Evolutionary conservation across 2,329 filamentous ascomycete species (phyloP).

Genomic region (Fusarium floridanum): DNA sequence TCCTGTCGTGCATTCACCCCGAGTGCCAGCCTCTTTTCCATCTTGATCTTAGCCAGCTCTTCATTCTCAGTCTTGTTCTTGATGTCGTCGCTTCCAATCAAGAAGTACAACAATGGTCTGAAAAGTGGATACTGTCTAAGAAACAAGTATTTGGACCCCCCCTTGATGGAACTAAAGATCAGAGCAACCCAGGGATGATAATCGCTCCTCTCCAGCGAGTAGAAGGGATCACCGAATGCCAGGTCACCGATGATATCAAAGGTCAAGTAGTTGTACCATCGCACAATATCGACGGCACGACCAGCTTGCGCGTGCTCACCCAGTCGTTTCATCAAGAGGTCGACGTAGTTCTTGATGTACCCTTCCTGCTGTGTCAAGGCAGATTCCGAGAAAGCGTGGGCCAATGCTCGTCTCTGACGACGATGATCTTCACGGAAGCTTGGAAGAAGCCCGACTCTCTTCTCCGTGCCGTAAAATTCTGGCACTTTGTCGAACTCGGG

Average conservation of each 20-base stretch:
- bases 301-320: not conserved
- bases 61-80: not conserved
- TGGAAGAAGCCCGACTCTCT: not conserved
- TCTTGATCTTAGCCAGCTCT: not conserved
- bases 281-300: not conserved
- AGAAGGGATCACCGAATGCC: not conserved
- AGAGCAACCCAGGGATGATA: not conserved
- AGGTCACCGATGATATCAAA: not conserved
- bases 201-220: not conserved
- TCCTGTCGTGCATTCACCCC: not conserved
- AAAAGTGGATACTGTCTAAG: not conserved
- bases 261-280: not conserved
- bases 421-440: not conserved
- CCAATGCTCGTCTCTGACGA: not conserved
- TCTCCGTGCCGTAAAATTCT: not conserved
- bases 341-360: not conserved
- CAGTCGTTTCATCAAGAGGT: slow-evolving; percentile 12
- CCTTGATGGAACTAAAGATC: not conserved
- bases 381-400: slow-evolving; percentile 5
- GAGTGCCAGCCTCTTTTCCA: slow-evolving; percentile 6
- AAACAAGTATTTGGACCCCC: not conserved
- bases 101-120: not conserved
- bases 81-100: not conserved
- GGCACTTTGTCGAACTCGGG: slow-evolving; percentile 11
- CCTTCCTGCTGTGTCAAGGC: slow-evolving; percentile 3